Base-by-base conservation (phyloP, 768 basidiomycete species). In the Pleurotus tuoliensis region DNA sequence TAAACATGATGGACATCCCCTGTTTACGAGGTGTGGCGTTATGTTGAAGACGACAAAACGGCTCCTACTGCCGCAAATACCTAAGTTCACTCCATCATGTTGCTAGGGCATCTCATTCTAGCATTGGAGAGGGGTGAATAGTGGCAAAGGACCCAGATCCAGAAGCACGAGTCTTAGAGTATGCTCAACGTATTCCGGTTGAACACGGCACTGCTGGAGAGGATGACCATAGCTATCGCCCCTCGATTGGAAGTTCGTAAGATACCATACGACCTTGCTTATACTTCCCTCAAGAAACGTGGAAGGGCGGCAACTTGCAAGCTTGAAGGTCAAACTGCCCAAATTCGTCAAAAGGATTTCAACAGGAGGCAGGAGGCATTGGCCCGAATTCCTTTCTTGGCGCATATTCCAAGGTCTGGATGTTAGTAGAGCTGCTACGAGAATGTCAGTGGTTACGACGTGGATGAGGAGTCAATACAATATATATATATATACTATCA, bases 1-100 rank as follows among this genome's bases (percentile, higher is more conserved):
- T 3, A 76, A 82, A 0, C 90, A 79, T 59, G 78, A 87, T 44
- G 82, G 80, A 0, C 67, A 80, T 58, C 87, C 89, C 1, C 65
- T 95, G 40, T 74, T 67, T 7, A 77, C 18, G 78, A 87, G 30
- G 79, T 82, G 8, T 98, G 94, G 93, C 83, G 89, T 66, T 84
- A 80, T 62, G 22, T 78, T 9, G 24, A 66, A 34, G 60, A 69
- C 48, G 60, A 62, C 61, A 15, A 58, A 59, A 15, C 75, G 73
- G n/a, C 66, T 82, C 73, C 77, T 8, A 82, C 76, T 1, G 69
- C 78, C 1, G 71, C 72, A 20, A 69, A 55, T 47, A 55, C 62
- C n/a, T 81, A 79, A 58, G 75, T 77, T 39, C 66, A 73, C 6
- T 69, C 68, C 1, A 61, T 88, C 9, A 70, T 89, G 3, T 71